phyloP scores from a whole-genome alignment of 208 protist genomes.

The Naegleria fowleri region DNA sequence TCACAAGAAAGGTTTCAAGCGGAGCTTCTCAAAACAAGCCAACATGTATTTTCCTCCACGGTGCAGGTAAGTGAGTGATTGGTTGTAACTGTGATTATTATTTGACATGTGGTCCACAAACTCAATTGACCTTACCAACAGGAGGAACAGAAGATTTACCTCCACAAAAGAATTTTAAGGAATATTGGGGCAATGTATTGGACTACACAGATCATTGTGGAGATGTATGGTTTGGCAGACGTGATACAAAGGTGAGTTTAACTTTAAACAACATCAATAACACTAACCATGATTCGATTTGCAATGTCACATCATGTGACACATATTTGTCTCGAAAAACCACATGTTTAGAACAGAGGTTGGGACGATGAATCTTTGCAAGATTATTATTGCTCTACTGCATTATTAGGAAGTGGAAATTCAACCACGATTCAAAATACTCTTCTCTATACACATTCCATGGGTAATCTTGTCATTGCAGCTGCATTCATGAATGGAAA shows the following conservation, averaged over 20 bases:
- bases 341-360: neutral
- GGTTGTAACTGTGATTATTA: no score
- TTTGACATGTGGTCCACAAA: no score
- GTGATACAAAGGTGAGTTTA: neutral
- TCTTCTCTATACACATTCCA: neutral
- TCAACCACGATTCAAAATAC: neutral
- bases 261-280: no score
- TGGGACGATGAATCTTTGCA: neutral
- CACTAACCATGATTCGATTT: no score
- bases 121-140: no score
- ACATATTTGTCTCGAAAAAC: no score
- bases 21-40: neutral
- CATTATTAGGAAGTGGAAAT: neutral
- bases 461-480: constrained; percentile 2
- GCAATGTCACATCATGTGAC: no score
- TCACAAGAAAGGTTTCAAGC: neutral
- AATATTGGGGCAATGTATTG: constrained; percentile 1
- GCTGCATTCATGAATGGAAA: neutral
- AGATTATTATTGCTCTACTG: neutral
- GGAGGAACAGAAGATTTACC: neutral
- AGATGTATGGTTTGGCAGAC: neutral
- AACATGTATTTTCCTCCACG: constrained; percentile 13
- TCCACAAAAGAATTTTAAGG: neutral
- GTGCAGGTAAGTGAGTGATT: neutral
- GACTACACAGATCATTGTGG: neutral